Evolutionary conservation across 768 basidiomycete species (phyloP).

Genomic region (Tricholoma sp.): DNA sequence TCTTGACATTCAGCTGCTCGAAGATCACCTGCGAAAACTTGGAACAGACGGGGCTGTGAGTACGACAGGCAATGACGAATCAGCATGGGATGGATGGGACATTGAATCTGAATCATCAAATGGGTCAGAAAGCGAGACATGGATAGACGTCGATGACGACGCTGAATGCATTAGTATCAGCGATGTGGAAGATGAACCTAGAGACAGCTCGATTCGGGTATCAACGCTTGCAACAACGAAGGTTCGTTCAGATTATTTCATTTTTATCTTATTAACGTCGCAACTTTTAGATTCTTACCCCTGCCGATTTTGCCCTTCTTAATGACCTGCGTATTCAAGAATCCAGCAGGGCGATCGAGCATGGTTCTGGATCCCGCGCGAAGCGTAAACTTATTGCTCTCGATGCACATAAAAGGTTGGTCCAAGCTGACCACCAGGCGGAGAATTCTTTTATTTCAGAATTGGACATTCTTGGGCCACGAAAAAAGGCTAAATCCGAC

Average conservation of each 20-base stretch:
- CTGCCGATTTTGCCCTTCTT: slow-evolving; percentile 90
- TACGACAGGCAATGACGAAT: slow-evolving; percentile 46
- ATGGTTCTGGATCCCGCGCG: slow-evolving; percentile 64
- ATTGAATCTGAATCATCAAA: slow-evolving; percentile 64
- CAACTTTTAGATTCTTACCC: slow-evolving; percentile 78
- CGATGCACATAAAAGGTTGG: slow-evolving; percentile 62
- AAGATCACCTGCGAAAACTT: slow-evolving; percentile 75
- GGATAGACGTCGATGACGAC: slow-evolving; percentile 78
- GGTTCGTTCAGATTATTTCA: slow-evolving; percentile 32
- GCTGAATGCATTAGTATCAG: slow-evolving; percentile 68
- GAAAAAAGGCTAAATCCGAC: slow-evolving; percentile 89
- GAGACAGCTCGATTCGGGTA: slow-evolving; percentile 32
- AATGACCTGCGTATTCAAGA: slow-evolving; percentile 84
- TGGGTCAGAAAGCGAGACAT: slow-evolving; percentile 47
- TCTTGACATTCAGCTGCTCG: slow-evolving; percentile 57
- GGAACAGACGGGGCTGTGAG: slow-evolving; percentile 57
- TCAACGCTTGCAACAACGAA: slow-evolving; percentile 80
- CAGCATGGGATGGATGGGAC: slow-evolving; percentile 88
- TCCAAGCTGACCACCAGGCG: slow-evolving; percentile 35
- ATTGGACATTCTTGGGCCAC: slow-evolving; percentile 86
- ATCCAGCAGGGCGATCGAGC: slow-evolving; percentile 63
- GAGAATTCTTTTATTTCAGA: slow-evolving; percentile 76
- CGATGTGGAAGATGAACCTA: slow-evolving; percentile 74
- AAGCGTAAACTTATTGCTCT: slow-evolving; percentile 87
- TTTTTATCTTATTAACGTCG: background rate